phyloP scores from a whole-genome alignment of 208 protist species.

The Wallacemonas sp. region DNA sequence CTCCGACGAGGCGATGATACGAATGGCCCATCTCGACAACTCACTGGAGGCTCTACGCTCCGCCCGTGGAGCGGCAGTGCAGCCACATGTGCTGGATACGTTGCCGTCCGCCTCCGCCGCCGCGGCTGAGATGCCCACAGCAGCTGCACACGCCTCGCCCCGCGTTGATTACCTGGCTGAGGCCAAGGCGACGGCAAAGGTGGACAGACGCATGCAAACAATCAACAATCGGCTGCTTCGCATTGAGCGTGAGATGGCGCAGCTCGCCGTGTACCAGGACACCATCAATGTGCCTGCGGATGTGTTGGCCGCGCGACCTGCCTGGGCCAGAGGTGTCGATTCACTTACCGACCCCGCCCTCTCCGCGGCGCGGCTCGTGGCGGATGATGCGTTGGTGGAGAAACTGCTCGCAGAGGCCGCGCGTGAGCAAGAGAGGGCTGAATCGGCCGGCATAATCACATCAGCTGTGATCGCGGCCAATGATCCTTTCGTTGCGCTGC shows the following conservation, averaged over 20 bases:
- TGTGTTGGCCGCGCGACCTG: conserved; percentile 19
- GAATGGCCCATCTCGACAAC: conserved; percentile 22
- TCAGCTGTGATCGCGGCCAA: background rate
- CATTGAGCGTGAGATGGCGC: conserved; percentile 24
- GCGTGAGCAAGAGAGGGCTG: conserved; percentile 37
- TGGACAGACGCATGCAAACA: conserved; percentile 15
- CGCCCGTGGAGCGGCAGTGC: conserved; percentile 9
- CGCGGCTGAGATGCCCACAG: background rate
- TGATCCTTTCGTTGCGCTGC: conserved; percentile 20
- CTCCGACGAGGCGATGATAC: background rate
- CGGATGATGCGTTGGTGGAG: conserved; percentile 31
- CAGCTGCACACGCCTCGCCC: conserved; percentile 7
- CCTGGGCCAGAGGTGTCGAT: conserved; percentile 19
- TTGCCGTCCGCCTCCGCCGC: too few species aligned
- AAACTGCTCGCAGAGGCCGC: conserved; percentile 42
- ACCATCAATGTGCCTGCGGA: conserved; percentile 16
- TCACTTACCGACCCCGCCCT: background rate
- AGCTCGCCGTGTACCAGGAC: conserved; percentile 22
- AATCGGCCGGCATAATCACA: background rate
- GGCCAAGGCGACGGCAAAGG: conserved; percentile 27
- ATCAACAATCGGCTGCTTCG: conserved; percentile 48
- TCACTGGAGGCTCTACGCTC: conserved; percentile 24
- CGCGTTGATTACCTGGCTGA: conserved; percentile 16
- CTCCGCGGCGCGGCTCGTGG: conserved; percentile 21
- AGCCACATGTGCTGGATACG: background rate